Conservation (phyloP, 768 basidiomycete species). For the Dictyophora rubrovolvata region DNA sequence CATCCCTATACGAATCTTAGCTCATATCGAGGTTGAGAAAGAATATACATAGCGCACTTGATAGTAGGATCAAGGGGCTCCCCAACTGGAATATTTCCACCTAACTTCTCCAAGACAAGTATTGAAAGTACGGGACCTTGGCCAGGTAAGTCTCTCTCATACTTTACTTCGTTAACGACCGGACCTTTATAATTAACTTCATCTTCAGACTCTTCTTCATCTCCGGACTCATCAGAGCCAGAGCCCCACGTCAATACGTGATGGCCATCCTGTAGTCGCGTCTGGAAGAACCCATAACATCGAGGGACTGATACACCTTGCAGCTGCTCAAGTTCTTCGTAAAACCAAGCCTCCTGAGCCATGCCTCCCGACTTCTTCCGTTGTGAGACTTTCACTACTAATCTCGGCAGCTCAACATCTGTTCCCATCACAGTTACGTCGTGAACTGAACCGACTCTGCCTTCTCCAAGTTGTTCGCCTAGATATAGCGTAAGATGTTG, state of each 20-base stretch:
- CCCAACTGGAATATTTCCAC: neutral
- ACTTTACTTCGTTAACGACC: neutral
- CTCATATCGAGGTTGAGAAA: too few relatives aligned
- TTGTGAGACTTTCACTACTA: neutral
- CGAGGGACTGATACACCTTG: constrained; percentile 9
- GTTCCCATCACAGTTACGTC: neutral
- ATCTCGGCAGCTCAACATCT: neutral
- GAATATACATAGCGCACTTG: neutral
- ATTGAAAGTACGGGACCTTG: neutral
- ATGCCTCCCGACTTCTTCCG: neutral
- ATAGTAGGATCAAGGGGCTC: neutral
- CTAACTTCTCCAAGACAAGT: neutral
- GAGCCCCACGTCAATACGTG: neutral
- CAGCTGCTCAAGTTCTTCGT: constrained; percentile 12
- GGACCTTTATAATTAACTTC: neutral
- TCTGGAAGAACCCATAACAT: constrained; percentile 11
- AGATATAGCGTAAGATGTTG: neutral
- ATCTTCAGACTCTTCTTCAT: neutral
- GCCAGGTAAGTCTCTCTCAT: neutral
- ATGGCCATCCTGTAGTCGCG: neutral
- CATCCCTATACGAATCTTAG: too few relatives aligned
- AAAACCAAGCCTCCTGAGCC: constrained; percentile 13
- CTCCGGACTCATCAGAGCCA: neutral
- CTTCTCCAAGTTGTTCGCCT: neutral
- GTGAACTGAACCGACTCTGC: neutral